Conservation (phyloP, 805 yeast species). For the Zygosaccharomyces rouxii region DNA sequence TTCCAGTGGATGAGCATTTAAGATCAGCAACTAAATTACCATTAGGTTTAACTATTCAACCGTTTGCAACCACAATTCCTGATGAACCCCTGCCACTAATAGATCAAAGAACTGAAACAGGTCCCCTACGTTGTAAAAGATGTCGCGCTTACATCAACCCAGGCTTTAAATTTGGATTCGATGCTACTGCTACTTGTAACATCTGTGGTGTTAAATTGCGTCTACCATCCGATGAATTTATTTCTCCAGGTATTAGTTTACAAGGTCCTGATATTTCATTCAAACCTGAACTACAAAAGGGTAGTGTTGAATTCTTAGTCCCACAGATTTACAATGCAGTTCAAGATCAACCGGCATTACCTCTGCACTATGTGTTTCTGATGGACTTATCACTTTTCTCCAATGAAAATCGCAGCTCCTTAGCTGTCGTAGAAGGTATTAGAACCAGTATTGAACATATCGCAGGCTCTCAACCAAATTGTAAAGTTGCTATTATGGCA, state of each 20-base stretch:
- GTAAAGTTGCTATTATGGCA: slow-evolving; percentile 66
- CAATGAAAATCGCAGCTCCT: slow-evolving; percentile 50
- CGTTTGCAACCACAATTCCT: slow-evolving; percentile 63
- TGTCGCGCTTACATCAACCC: slow-evolving; percentile 92
- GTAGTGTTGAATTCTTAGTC: slow-evolving; percentile 81
- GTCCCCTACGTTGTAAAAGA: slow-evolving; percentile 86
- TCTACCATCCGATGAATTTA: slow-evolving; percentile 61
- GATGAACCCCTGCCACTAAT: slow-evolving; percentile 59
- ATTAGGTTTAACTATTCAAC: slow-evolving; percentile 72
- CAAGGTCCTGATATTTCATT: slow-evolving; percentile 53
- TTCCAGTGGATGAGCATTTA: slow-evolving; percentile 70
- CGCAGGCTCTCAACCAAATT: slow-evolving; percentile 35
- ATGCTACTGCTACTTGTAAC: slow-evolving; percentile 71
- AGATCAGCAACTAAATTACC: slow-evolving; percentile 72
- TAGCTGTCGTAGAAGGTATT: slow-evolving; percentile 64
- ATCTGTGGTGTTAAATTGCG: slow-evolving; percentile 75
- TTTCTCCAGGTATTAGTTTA: slow-evolving; percentile 57
- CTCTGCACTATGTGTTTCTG: slow-evolving; percentile 66
- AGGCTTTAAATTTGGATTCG: slow-evolving; percentile 58
- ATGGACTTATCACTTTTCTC: slow-evolving; percentile 65
- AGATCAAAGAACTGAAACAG: slow-evolving; percentile 39
- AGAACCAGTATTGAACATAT: slow-evolving; percentile 46
- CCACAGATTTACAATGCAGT: slow-evolving; percentile 65
- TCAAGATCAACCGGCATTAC: slow-evolving; percentile 38
- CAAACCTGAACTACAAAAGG: slow-evolving; percentile 72